A percentile compares a stretch with the other conserved stretches of the same genome.
Conservation (phyloP, 1,284 basidiomycete species). For the Schizopora paradoxa region DNA sequence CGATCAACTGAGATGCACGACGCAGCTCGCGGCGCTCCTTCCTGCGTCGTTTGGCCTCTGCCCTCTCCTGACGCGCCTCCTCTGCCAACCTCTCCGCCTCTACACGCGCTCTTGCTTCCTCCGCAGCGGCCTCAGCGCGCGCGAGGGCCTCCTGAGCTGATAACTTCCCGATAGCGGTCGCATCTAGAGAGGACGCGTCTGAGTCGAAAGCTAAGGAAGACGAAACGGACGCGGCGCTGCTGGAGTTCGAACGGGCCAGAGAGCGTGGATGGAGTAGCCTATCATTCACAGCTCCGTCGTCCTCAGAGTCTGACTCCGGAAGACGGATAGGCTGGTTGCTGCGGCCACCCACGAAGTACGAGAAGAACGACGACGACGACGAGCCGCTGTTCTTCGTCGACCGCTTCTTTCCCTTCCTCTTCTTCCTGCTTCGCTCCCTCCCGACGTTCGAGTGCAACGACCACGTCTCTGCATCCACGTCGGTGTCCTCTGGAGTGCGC, state of each 20-base stretch:
- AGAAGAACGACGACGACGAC: constrained; percentile 60
- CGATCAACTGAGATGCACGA: constrained; percentile 34
- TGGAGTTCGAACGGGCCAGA: constrained; percentile 2
- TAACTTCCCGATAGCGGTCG: constrained; percentile 45
- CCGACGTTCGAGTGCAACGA: constrained; percentile 64
- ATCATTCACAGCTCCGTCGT: constrained; percentile 15
- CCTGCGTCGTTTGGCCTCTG: constrained; percentile 43
- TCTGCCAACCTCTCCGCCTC: constrained; percentile 26
- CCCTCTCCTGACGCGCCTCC: constrained; percentile 36
- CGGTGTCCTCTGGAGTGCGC: constrained; percentile 35
- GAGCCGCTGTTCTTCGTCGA: constrained; percentile 35
- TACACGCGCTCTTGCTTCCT: constrained; percentile 9
- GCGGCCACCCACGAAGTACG: no score
- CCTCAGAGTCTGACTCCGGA: constrained; percentile 46
- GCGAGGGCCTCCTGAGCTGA: constrained; percentile 32
- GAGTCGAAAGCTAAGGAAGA: constrained; percentile 57
- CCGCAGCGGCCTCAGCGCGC: constrained; percentile 26
- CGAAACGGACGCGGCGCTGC: constrained; percentile 24
- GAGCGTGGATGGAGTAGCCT: constrained; percentile 19
- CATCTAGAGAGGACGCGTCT: constrained; percentile 58
- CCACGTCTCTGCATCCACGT: constrained; percentile 52
- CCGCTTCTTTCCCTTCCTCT: constrained; percentile 30
- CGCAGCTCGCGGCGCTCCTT: constrained; percentile 44
- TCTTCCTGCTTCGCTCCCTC: constrained; percentile 27
- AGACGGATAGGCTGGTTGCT: constrained; percentile 55